Evolutionary conservation across 768 basidiomycete genomes (phyloP).

Genomic region (Amanita molliuscula): DNA sequence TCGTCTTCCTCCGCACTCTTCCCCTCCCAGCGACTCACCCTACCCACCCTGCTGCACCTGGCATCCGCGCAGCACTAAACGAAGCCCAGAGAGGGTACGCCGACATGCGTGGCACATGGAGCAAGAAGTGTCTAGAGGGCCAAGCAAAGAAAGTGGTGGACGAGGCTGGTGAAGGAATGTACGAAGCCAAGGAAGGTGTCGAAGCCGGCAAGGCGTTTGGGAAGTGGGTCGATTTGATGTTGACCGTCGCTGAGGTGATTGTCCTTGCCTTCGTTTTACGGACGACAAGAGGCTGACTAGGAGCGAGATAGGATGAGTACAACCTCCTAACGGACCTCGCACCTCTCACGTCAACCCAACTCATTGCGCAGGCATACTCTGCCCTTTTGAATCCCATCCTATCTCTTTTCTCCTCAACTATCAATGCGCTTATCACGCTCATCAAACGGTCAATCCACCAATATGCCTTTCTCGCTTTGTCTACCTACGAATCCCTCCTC

Average conservation of each 20-base stretch:
- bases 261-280: too few species aligned
- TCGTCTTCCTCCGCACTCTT: constrained; percentile 58
- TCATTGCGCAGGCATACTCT: constrained; percentile 48
- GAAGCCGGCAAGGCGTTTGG: constrained; percentile 62
- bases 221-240: constrained; percentile 54
- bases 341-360: constrained; percentile 40
- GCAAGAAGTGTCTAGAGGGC: constrained; percentile 60
- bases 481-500: constrained; percentile 52
- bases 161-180: constrained; percentile 12
- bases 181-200: constrained; percentile 59
- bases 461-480: constrained; percentile 71
- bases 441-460: constrained; percentile 73
- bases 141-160: constrained; percentile 63
- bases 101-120: constrained; percentile 80
- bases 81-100: constrained; percentile 80
- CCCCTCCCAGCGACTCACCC: constrained; percentile 76
- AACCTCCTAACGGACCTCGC: constrained; percentile 51
- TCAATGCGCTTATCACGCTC: constrained; percentile 50
- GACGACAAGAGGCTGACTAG: too few species aligned
- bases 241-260: constrained; percentile 50
- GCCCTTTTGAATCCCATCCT: constrained; percentile 57
- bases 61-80: constrained; percentile 52
- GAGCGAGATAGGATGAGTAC: constrained; percentile 43
- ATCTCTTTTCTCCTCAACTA: constrained; percentile 51
- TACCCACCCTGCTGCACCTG: constrained; percentile 64